These are phyloP conservation scores for Sporothrix inflata DNA, from an alignment of 2,329 filamentous ascomycete species.

Conservation along the genomic window DNA sequence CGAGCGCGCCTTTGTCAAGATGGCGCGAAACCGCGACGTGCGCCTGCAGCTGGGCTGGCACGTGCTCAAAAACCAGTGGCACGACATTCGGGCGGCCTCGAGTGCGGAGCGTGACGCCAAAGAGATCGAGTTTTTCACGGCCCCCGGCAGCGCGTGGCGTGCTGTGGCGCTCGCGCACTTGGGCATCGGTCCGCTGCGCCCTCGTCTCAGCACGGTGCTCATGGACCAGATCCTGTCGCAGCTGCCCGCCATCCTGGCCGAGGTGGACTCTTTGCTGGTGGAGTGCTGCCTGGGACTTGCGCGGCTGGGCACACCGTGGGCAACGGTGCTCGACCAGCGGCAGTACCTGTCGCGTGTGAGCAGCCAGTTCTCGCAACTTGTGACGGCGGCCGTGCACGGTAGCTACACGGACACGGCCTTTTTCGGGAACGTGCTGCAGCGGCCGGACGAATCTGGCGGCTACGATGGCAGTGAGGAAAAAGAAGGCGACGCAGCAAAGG, in stretches of 20 bases:
- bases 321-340: constrained; percentile 34
- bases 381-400: constrained; percentile 39
- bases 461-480: background rate
- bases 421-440: constrained; percentile 27
- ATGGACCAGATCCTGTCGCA: constrained; percentile 51
- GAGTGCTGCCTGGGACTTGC: constrained; percentile 38
- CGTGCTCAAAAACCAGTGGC: constrained; percentile 53
- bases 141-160: constrained; percentile 45
- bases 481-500: constrained; percentile 27
- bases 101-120: constrained; percentile 44
- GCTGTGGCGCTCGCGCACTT: constrained; percentile 42
- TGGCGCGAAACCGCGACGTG: constrained; percentile 52
- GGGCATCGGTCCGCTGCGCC: constrained; percentile 53
- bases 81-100: constrained; percentile 41
- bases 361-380: constrained; percentile 35
- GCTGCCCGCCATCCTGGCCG: constrained; percentile 50
- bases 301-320: constrained; percentile 42
- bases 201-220: constrained; percentile 56
- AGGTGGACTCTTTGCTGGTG: constrained; percentile 46
- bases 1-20: constrained; percentile 45
- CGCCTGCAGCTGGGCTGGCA: constrained; percentile 58
- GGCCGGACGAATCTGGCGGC: background rate
- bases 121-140: constrained; percentile 49
- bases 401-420: constrained; percentile 37
- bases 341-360: constrained; percentile 40